Evolutionary conservation across 768 basidiomycete species (phyloP).

Genomic region (Porphyrellus cyaneotinctus): DNA sequence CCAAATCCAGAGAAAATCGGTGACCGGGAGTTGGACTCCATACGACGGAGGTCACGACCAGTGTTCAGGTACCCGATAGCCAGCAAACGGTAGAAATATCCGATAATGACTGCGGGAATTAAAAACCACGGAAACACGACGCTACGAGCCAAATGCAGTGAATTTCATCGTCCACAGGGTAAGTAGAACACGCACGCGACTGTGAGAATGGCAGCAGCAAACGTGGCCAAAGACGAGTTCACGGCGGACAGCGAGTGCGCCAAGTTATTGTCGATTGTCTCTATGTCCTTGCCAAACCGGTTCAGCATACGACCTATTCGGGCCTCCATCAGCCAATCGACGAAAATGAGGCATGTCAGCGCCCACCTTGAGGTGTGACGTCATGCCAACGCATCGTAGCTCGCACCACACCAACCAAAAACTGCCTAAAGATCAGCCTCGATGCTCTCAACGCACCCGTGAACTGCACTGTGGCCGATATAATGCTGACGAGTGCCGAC

Average conservation of each 20-base stretch:
- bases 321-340: background rate
- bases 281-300: conserved; percentile 83
- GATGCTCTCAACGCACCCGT: conserved; percentile 45
- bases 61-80: conserved; percentile 74
- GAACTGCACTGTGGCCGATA: conserved; percentile 51
- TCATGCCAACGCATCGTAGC: conserved; percentile 87
- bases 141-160: conserved; percentile 28
- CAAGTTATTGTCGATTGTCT: conserved; percentile 77
- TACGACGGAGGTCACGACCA: conserved; percentile 78
- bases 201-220: conserved; percentile 71
- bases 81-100: conserved; percentile 65
- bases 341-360: too few species aligned
- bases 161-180: conserved; percentile 5
- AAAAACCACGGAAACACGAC: conserved; percentile 81
- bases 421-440: conserved; percentile 39
- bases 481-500: conserved; percentile 44
- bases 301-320: conserved; percentile 74
- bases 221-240: conserved; percentile 71
- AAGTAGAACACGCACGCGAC: conserved; percentile 48
- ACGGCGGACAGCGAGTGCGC: conserved; percentile 69
- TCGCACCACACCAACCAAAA: conserved; percentile 67
- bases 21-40: conserved; percentile 86
- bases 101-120: conserved; percentile 70
- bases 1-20: conserved; percentile 83
- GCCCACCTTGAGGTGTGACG: conserved; percentile 69